phyloP scores from a whole-genome alignment of 2,329 filamentous ascomycete genomes.

The Grosmannia serpens region DNA sequence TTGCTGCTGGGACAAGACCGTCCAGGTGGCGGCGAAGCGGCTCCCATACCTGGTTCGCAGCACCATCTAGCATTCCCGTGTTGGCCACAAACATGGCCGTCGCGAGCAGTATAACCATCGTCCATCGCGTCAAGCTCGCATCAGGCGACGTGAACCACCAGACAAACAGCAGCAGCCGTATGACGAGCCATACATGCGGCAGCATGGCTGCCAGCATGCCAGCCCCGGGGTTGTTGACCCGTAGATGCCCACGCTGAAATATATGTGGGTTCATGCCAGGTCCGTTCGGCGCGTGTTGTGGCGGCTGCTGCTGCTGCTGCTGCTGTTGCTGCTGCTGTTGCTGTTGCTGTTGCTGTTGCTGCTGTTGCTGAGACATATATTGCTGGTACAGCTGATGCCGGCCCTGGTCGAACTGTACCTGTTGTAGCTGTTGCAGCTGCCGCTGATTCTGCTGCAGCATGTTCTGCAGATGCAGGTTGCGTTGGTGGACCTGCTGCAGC shows the following conservation, averaged over 20 bases:
- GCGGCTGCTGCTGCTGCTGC: background rate
- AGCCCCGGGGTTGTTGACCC: constrained; percentile 27
- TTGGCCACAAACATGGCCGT: constrained; percentile 46
- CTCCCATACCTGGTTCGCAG: constrained; percentile 42
- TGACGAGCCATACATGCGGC: constrained; percentile 51
- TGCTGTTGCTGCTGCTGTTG: constrained; percentile 14
- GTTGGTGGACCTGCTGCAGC: constrained; percentile 3
- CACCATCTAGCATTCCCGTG: constrained; percentile 44
- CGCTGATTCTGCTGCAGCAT: background rate
- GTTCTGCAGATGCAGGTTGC: background rate
- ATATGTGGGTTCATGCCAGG: constrained; percentile 13
- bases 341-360: background rate
- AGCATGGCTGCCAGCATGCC: constrained; percentile 34
- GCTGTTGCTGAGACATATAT: background rate
- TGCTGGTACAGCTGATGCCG: background rate
- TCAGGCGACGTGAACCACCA: constrained; percentile 53
- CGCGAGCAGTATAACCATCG: constrained; percentile 42
- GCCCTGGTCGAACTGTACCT: constrained; percentile 8
- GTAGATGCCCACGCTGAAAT: constrained; percentile 12
- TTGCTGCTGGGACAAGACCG: constrained; percentile 36
- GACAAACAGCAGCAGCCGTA: constrained; percentile 46
- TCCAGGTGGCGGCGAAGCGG: constrained; percentile 49
- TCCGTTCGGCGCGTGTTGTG: background rate
- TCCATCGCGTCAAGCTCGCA: constrained; percentile 47
- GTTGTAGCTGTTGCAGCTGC: background rate